These are phyloP conservation scores for Ophiostoma sp. DNA, from an alignment of 2,329 filamentous ascomycete genomes.

Conservation along the genomic window DNA sequence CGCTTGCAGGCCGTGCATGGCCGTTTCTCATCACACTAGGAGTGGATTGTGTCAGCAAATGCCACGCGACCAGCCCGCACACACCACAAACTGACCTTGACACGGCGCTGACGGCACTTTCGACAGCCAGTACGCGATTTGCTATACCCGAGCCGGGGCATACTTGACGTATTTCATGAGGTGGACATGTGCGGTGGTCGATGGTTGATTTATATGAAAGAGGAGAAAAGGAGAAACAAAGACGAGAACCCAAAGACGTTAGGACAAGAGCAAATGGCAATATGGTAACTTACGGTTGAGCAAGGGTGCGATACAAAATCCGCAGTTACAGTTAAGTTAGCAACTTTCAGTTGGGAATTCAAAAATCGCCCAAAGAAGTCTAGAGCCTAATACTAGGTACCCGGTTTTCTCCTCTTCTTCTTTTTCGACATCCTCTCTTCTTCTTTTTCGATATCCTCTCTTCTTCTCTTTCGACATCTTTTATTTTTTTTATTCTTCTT, in stretches of 20 bases:
- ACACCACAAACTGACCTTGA: conserved; percentile 24
- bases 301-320: too few species aligned
- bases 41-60: not conserved
- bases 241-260: not conserved
- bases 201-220: not conserved
- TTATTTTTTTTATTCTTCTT: too few species aligned
- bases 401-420: too few species aligned
- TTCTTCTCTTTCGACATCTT: too few species aligned
- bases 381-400: too few species aligned
- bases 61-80: not conserved
- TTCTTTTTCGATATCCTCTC: too few species aligned
- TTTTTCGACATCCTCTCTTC: too few species aligned
- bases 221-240: not conserved
- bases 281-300: not conserved
- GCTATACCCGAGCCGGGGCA: conserved; percentile 28
- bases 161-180: conserved; percentile 14
- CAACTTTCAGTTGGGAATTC: too few species aligned
- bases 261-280: not conserved
- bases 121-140: conserved; percentile 28
- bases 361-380: too few species aligned
- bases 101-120: conserved; percentile 27
- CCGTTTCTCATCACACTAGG: conserved; percentile 28
- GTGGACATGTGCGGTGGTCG: not conserved
- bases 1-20: conserved; percentile 27
- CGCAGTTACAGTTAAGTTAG: too few species aligned